Percentiles rank a stretch among this genome's conserved stretches.
Conservation (phyloP, 2,329 filamentous ascomycete genomes). For the Fusarium dlaminii region DNA sequence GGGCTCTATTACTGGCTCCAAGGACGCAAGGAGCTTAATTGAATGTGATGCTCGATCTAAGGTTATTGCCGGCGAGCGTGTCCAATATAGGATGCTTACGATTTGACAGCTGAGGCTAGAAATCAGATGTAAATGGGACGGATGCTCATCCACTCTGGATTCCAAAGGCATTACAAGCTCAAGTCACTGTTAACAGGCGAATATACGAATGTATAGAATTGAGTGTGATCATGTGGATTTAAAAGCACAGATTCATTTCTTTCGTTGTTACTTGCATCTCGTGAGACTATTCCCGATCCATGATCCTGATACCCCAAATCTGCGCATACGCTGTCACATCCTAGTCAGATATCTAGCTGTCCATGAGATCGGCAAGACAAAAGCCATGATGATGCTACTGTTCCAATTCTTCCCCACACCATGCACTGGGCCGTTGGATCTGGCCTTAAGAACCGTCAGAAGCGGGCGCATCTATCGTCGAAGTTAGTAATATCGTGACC, state of each 20-base stretch:
- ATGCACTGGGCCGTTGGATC: not conserved
- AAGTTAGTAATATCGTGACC: not conserved
- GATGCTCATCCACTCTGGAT: not conserved
- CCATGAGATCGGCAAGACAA: constrained; percentile 8
- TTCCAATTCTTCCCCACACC: not conserved
- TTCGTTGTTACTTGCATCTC: not conserved
- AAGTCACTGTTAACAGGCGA: too few species aligned
- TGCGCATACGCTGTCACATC: constrained; percentile 9
- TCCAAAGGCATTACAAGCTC: not conserved
- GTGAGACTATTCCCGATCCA: constrained; percentile 1
- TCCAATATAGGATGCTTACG: not conserved
- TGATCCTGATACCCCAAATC: constrained; percentile 22
- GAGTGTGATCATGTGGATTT: not conserved
- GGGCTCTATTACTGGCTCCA: not conserved
- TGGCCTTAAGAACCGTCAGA: constrained; percentile 20
- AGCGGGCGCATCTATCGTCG: constrained; percentile 20
- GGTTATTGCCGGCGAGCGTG: not conserved
- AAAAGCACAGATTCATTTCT: not conserved
- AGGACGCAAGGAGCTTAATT: too few species aligned
- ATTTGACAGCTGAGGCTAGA: not conserved
- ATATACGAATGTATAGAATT: not conserved
- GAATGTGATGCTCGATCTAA: not conserved
- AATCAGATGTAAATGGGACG: not conserved
- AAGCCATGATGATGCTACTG: not conserved
- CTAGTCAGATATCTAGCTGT: constrained; percentile 29